Percentiles rank a stretch among this genome's conserved stretches.
phyloP scores from a whole-genome alignment of 805 yeast genomes.

The Zygosaccharomyces lentus region DNA sequence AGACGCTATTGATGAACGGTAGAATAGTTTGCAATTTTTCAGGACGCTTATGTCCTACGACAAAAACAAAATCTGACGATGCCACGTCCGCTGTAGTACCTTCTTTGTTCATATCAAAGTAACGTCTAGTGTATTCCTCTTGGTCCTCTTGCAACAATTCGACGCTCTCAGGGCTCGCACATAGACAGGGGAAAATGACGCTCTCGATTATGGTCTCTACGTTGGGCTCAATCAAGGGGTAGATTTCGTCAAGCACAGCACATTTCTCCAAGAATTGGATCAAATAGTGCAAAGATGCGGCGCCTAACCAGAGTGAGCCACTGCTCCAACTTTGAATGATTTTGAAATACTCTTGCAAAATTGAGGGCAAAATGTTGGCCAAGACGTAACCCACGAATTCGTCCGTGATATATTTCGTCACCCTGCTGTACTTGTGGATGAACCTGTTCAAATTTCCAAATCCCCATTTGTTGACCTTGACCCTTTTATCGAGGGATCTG shows the following conservation, averaged over 20 bases:
- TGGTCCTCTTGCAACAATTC: constrained; percentile 79
- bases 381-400: constrained; percentile 55
- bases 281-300: constrained; percentile 58
- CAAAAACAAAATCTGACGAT: constrained; percentile 67
- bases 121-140: constrained; percentile 72
- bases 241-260: constrained; percentile 51
- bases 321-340: constrained; percentile 40
- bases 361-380: constrained; percentile 60
- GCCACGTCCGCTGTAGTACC: constrained; percentile 71
- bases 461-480: constrained; percentile 85
- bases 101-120: constrained; percentile 63
- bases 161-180: constrained; percentile 60
- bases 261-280: constrained; percentile 63
- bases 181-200: constrained; percentile 69
- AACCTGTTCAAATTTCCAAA: constrained; percentile 70
- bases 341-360: constrained; percentile 58
- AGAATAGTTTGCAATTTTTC: constrained; percentile 50
- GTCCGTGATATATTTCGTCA: constrained; percentile 39
- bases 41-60: constrained; percentile 54
- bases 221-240: constrained; percentile 62
- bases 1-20: constrained; percentile 52
- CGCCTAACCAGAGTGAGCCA: constrained; percentile 56
- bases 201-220: constrained; percentile 60
- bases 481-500: constrained; percentile 46
- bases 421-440: constrained; percentile 57